Conservation (phyloP, 768 basidiomycete species). For the Postia placenta region DNA sequence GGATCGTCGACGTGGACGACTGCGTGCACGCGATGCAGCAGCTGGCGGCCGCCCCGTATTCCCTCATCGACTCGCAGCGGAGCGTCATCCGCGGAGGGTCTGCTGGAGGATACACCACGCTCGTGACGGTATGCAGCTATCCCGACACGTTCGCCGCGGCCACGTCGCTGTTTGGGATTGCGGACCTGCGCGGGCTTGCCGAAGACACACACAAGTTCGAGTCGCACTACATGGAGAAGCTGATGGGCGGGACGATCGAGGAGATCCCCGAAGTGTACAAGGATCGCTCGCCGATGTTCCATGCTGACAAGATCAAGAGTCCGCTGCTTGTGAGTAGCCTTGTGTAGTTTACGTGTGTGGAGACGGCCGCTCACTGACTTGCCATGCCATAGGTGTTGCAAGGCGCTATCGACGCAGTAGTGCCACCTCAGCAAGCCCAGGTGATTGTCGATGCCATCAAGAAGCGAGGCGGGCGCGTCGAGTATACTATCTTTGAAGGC, state of each 20-base stretch:
- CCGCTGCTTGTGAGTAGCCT: slow-evolving; percentile 52
- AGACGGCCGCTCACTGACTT: neutral
- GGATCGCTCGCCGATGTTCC: slow-evolving; percentile 55
- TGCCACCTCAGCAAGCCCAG: slow-evolving; percentile 62
- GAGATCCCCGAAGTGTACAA: slow-evolving; percentile 53
- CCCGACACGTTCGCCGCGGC: slow-evolving; percentile 54
- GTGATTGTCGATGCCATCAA: slow-evolving; percentile 49
- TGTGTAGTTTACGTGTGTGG: neutral
- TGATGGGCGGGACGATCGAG: slow-evolving; percentile 53
- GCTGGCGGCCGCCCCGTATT: slow-evolving; percentile 38
- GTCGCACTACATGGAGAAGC: slow-evolving; percentile 48
- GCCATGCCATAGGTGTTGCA: slow-evolving; percentile 63
- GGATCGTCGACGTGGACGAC: slow-evolving; percentile 66
- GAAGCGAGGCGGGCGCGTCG: slow-evolving; percentile 43
- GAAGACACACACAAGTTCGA: slow-evolving; percentile 73
- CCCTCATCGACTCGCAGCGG: slow-evolving; percentile 58
- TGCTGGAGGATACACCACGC: slow-evolving; percentile 67
- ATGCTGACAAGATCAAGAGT: slow-evolving; percentile 53
- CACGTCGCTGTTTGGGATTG: slow-evolving; percentile 62
- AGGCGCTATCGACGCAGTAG: slow-evolving; percentile 55
- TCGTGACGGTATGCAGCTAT: slow-evolving; percentile 40
- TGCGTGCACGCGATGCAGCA: slow-evolving; percentile 48
- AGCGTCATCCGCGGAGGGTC: slow-evolving; percentile 67
- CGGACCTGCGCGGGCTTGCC: slow-evolving; percentile 50
- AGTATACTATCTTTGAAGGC: slow-evolving; percentile 56